Evolutionary conservation across 441 rosid species (phyloP).

Genomic region (Dalechampia spathulata): DNA sequence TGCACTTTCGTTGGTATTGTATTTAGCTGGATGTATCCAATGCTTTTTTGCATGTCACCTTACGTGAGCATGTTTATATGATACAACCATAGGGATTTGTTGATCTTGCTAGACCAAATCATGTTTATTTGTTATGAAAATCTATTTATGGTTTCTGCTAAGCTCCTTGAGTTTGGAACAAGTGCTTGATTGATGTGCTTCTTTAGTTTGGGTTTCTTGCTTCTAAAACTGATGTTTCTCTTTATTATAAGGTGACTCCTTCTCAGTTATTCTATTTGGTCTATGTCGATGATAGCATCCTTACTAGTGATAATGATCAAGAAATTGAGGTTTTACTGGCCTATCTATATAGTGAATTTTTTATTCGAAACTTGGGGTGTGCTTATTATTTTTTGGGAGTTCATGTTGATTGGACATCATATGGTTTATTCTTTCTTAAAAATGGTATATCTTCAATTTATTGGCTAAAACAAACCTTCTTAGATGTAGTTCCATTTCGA

Average conservation of each 20-base stretch:
- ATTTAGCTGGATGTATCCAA: neutral
- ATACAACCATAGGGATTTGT: neutral
- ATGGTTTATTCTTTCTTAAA: too few relatives aligned
- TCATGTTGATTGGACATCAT: too few relatives aligned
- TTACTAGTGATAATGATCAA: neutral
- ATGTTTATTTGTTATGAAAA: neutral
- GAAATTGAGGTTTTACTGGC: fast-evolving
- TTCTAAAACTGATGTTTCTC: neutral
- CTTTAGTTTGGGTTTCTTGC: neutral
- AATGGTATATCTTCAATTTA: too few relatives aligned
- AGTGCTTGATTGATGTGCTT: neutral
- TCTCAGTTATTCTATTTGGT: neutral
- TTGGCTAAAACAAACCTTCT: too few relatives aligned
- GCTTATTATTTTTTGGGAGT: too few relatives aligned
- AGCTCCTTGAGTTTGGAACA: neutral
- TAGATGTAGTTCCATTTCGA: too few relatives aligned
- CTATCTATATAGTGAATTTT: too few relatives aligned
- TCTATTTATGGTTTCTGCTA: neutral
- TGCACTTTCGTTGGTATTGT: neutral
- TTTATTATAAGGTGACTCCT: neutral
- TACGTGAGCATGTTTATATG: neutral
- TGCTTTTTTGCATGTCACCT: neutral
- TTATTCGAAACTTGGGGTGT: too few relatives aligned
- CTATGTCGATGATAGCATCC: neutral
- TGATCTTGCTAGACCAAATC: neutral